These are phyloP conservation scores for Trypanosoma brucei DNA, from an alignment of 208 protist genomes.

Conservation along the genomic window DNA sequence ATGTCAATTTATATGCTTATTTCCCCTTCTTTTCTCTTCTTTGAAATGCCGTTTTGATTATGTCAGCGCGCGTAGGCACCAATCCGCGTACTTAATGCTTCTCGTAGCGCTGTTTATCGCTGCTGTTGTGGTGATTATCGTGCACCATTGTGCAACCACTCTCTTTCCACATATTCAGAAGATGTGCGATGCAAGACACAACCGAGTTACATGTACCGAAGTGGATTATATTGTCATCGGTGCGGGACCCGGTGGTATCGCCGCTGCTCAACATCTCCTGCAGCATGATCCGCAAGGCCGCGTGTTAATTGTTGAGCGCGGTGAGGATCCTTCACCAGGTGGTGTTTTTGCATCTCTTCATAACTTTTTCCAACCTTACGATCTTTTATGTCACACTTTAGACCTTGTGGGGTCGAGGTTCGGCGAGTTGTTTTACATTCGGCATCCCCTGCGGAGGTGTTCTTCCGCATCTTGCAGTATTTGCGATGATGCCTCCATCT, in stretches of 20 bases:
- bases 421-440: conserved; percentile 2
- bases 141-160: no score
- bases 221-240: conserved; percentile 80
- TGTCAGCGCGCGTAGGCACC: no score
- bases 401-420: conserved; percentile 15
- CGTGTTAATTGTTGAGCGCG: conserved; percentile 61
- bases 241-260: conserved; percentile 66
- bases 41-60: neutral
- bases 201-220: neutral
- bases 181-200: no score
- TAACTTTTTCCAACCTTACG: neutral
- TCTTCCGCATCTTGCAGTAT: no score
- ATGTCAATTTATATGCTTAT: neutral
- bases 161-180: no score
- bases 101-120: no score
- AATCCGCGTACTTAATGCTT: no score
- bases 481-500: no score
- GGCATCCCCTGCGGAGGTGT: conserved; percentile 3
- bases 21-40: conserved; percentile 4
- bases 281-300: neutral
- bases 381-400: conserved; percentile 14
- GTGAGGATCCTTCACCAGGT: conserved; percentile 11
- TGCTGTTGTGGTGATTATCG: no score
- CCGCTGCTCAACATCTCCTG: conserved; percentile 44
- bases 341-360: neutral